Evolutionary conservation across 108 stramenopile genomes (phyloP).

Genomic region (Nitzschia inconspicua): DNA sequence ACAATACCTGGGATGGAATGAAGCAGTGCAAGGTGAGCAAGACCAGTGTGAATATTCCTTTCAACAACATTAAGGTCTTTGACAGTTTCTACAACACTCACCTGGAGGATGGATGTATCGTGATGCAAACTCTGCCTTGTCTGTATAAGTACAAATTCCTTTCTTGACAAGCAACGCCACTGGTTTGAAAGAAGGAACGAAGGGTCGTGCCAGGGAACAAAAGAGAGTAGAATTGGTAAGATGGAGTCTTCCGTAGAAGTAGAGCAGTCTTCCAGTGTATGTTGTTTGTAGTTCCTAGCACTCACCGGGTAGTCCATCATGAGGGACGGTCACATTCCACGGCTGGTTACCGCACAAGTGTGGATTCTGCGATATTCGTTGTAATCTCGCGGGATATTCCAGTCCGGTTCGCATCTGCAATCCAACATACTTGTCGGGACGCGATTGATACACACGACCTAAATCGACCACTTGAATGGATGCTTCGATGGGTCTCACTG

Average conservation of each 20-base stretch:
- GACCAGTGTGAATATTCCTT: too few relatives aligned
- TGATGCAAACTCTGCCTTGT: slow-evolving; percentile 14
- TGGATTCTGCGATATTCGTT: neutral
- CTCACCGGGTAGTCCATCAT: slow-evolving; percentile 6
- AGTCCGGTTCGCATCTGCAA: neutral
- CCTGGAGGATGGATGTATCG: slow-evolving; percentile 1
- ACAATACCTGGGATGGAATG: too few relatives aligned
- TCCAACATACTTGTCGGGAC: slow-evolving; percentile 5
- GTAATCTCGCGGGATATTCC: neutral
- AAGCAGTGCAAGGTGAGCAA: too few relatives aligned
- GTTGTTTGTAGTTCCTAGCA: neutral
- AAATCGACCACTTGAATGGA: slow-evolving; percentile 3
- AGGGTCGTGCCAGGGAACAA: too few relatives aligned
- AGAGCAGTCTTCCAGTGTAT: neutral
- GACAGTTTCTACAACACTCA: too few relatives aligned
- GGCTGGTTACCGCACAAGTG: neutral
- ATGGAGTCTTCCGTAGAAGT: neutral
- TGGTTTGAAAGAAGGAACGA: neutral
- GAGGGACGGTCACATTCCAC: neutral
- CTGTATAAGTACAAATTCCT: slow-evolving; percentile 4
- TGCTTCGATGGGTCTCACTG: too few relatives aligned
- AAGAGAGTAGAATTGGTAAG: too few relatives aligned
- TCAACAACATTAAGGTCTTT: too few relatives aligned
- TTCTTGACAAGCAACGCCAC: slow-evolving; percentile 6
- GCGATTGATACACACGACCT: slow-evolving; percentile 4